Percentiles rank a stretch among this genome's conserved stretches.
Conservation (phyloP, 2,329 filamentous ascomycete species). For the Cladosporium sphaerospermum region DNA sequence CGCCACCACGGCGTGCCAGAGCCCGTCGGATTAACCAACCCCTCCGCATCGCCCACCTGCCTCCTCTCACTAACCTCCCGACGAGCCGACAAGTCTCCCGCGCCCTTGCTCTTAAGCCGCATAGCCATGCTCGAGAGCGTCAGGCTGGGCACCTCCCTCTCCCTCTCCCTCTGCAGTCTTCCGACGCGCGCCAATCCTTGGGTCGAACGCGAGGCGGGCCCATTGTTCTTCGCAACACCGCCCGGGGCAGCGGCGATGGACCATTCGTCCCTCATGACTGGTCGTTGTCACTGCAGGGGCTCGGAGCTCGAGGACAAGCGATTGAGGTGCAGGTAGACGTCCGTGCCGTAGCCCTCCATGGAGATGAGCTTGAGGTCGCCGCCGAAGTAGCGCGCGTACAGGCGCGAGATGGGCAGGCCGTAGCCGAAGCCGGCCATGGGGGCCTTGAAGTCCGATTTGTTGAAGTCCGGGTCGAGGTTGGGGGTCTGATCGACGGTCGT, state of each 20-base stretch:
- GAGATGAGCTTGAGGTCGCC: slow-evolving; percentile 96
- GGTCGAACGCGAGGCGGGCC: slow-evolving; percentile 35
- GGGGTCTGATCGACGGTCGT: slow-evolving; percentile 96
- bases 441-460: slow-evolving; percentile 98
- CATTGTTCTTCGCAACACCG: not conserved
- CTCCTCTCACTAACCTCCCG: slow-evolving; percentile 74
- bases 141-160: slow-evolving; percentile 36
- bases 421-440: slow-evolving; percentile 99
- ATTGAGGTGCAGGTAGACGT: slow-evolving; percentile 97
- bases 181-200: slow-evolving; percentile 45
- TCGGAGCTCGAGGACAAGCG: slow-evolving; percentile 91
- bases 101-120: slow-evolving; percentile 54
- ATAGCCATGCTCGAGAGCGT: slow-evolving; percentile 45
- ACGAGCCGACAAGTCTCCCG: slow-evolving; percentile 20
- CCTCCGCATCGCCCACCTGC: slow-evolving; percentile 84
- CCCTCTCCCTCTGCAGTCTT: slow-evolving; percentile 19
- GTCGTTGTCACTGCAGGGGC: slow-evolving; percentile 86
- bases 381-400: slow-evolving; percentile 96
- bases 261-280: slow-evolving; percentile 75
- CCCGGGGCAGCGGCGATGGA: slow-evolving; percentile 12
- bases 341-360: slow-evolving; percentile 99
- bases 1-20: slow-evolving; percentile 39
- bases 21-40: slow-evolving; percentile 54
- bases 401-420: slow-evolving; percentile 82
- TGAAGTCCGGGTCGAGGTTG: slow-evolving; percentile 91